Percentiles rank a stretch among this genome's conserved stretches.
Evolutionary conservation across 192 early-diverging fungal species (phyloP).

Genomic region (Mortierella alpina): DNA sequence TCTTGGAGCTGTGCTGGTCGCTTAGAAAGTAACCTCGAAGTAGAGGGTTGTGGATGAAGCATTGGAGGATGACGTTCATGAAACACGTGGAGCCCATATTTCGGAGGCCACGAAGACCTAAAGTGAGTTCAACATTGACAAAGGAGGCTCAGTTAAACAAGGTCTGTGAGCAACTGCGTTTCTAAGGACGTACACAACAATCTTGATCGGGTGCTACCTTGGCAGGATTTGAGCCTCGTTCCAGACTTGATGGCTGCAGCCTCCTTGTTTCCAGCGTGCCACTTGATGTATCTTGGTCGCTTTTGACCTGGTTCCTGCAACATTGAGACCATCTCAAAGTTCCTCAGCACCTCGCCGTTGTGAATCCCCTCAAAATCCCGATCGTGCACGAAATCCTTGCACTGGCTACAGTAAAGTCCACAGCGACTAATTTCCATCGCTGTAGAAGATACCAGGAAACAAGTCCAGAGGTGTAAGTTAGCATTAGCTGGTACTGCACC

Average conservation of each 20-base stretch:
- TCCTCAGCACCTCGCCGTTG: constrained; percentile 28
- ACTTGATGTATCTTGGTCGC: constrained; percentile 56
- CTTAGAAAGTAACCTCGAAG: constrained; percentile 91
- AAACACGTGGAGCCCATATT: constrained; percentile 98
- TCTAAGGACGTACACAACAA: constrained; percentile 26
- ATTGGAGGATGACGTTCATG: constrained; percentile 94
- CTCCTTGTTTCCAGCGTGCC: constrained; percentile 72
- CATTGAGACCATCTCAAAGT: constrained; percentile 41
- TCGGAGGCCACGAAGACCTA: constrained; percentile 84
- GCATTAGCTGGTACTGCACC: background rate
- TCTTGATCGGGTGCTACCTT: constrained; percentile 57
- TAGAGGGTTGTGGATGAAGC: constrained; percentile 92
- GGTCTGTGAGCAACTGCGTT: too few species aligned
- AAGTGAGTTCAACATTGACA: background rate
- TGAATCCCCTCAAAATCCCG: constrained; percentile 67
- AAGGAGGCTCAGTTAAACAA: too few species aligned
- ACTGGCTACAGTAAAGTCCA: constrained; percentile 77
- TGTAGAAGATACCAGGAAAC: constrained; percentile 24
- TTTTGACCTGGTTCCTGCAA: constrained; percentile 61
- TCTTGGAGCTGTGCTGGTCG: constrained; percentile 81
- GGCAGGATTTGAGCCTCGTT: constrained; percentile 60
- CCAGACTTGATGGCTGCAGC: constrained; percentile 58
- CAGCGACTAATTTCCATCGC: constrained; percentile 81
- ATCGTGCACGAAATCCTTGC: constrained; percentile 91
- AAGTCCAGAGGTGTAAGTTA: background rate